Percentiles rank a stretch among this genome's conserved stretches.
Evolutionary conservation across 2,329 filamentous ascomycete species (phyloP).

Genomic region (Ceratocystiopsis sp.): DNA sequence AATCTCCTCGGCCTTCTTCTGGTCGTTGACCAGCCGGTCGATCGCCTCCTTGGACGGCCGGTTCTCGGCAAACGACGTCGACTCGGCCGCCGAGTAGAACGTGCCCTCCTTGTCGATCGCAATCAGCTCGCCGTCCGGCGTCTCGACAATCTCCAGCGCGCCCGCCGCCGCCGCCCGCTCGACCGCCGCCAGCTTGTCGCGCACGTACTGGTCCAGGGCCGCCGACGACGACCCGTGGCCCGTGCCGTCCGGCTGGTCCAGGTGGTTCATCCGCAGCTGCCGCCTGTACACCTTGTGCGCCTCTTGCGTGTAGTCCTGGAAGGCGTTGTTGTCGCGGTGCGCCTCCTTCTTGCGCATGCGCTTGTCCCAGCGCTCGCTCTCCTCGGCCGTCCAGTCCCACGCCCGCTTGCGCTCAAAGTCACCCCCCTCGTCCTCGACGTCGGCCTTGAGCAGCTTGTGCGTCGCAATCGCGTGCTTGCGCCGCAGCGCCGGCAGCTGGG

Average conservation of each 20-base stretch:
- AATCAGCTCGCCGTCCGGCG: conserved; percentile 83
- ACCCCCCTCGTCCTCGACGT: conserved; percentile 66
- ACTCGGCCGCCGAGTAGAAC: conserved; percentile 81
- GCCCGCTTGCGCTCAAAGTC: conserved; percentile 96
- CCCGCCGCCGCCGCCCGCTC: conserved; percentile 73
- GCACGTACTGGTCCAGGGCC: conserved; percentile 60
- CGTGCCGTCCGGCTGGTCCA: conserved; percentile 45
- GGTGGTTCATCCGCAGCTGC: conserved; percentile 47
- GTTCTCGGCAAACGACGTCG: conserved; percentile 64
- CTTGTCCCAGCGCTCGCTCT: conserved; percentile 87
- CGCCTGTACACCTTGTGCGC: conserved; percentile 88
- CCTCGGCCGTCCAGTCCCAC: conserved; percentile 97
- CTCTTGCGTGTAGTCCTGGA: conserved; percentile 76
- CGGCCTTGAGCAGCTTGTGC: conserved; percentile 85
- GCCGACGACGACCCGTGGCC: too few species aligned
- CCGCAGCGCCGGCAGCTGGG: conserved; percentile 59
- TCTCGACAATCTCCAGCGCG: conserved; percentile 84
- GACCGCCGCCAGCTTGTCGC: conserved; percentile 69
- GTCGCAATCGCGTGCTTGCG: conserved; percentile 76
- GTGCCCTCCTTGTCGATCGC: conserved; percentile 82
- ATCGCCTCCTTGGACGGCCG: conserved; percentile 76
- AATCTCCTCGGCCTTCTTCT: conserved; percentile 76
- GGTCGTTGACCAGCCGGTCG: conserved; percentile 70
- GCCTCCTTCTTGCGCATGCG: conserved; percentile 71
- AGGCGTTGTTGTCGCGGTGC: conserved; percentile 71